Base-by-base conservation (phyloP, 2,329 filamentous ascomycete species). In the Aquanectria penicillioides region DNA sequence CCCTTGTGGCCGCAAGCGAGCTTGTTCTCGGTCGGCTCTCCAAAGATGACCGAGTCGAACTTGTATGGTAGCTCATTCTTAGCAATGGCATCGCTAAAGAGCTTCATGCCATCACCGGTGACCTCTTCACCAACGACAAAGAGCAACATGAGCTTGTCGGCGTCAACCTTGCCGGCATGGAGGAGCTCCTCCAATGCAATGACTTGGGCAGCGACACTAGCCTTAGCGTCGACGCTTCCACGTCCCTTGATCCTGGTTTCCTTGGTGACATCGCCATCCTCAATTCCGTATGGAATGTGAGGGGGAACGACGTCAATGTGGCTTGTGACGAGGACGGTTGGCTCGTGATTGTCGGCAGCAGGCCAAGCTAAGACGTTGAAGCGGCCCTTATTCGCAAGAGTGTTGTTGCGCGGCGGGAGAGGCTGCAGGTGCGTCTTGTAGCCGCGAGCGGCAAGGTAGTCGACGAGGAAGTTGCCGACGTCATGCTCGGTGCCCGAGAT, bases 1-100 rank as follows among this genome's bases (percentile, higher is more conserved):
- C 95, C 94, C 79, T 99, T 98, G 82, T 98, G 94, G 3, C 94
- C 95, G 53, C 91, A 89, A 0, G 93, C 93, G 17, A 98, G 88
- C 75, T 91, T 92, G 66, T 89, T 86, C 70, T 97, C 93, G 0
- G 95, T 99, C 1, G 94, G 94, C 74, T 99, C 95, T 34, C 95
- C 94, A 71, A 97, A 98, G 69, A 95, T 90, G 68, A 92, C 88
- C 4, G 92, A 87, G 28, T 89, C 83, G 18, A 87, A 81, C 3
- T 65, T 61, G 4, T 74, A 72, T 13, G 71, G 76, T 15, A 75
- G 71, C 25, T 75, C 69, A 37, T 75, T 68, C 6, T 69, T 51
- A 12, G 67, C 59, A 1, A 78, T 58, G 0, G 71, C 74, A 5
- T 76, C 69, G 18, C 80, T 83, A 59, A 87, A 86, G 41, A 72